Base-by-base conservation (phyloP, 192 early-diverging fungal genomes). In the Phlyctochytrium bullatum region DNA sequence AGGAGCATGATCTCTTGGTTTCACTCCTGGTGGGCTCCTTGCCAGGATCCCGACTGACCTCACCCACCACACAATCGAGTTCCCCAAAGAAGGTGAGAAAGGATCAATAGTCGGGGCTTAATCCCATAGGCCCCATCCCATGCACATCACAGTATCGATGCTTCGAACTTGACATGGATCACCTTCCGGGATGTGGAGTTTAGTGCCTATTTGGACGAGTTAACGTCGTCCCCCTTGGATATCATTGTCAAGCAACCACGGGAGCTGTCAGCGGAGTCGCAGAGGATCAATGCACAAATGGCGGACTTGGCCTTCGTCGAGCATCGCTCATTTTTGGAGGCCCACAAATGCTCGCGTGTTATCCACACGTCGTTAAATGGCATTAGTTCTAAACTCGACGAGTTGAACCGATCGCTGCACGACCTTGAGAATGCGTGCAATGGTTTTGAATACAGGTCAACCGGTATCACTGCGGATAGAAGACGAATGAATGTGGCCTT, bases 321-420 rank as follows among this genome's bases (percentile, higher is more conserved):
- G 36, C 91, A 90, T 61, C 78, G 84, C 6, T 76, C 86, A 4
- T 88, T 90, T 74, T 77, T 90, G 62, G 65, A 78, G n/a, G 86
- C 88, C 54, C 82, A 88, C 65, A 78, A 72, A 3, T 88, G 85
- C 64, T 78, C 78, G 53, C 59, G 76, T 2, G 72, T 79, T 25
- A 77, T 86, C 27, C 71, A 80, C 12, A 68, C 74, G 2, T 84
- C 79, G 0, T 77, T 90, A 16, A 73, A 80, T 23, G 75, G 71
- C 24, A 47, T 89, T 14, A 78, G 77, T 10, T 62, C 52, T 2
- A 80, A 82, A 32, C 52, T 89, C 24, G 74, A 76, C 2, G 65
- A 68, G 4, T 76, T 91, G 23, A 62, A 72, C 25, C 36, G 67
- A 0, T 70, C 80, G 2, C 67, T 88, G 29, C 81, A 86, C 14